phyloP scores from a whole-genome alignment of 192 early-diverging fungal species.

The Linnemannia hyalina region DNA sequence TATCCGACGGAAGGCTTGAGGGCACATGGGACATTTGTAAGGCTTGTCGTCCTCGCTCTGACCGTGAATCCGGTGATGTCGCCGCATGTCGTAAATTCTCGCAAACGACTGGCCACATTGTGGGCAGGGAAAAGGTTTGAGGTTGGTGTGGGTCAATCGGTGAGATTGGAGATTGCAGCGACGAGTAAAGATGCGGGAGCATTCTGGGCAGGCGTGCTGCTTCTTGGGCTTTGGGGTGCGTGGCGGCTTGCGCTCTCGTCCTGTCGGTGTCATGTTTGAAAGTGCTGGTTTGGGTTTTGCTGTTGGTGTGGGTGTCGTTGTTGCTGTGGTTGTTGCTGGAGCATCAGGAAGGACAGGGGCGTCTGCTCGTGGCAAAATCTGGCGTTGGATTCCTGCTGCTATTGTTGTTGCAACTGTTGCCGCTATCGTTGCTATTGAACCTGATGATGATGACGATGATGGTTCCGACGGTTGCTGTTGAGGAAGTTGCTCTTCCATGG shows the following conservation, averaged over 20 bases:
- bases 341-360: not conserved
- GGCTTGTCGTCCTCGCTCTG: constrained; percentile 4
- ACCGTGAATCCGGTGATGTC: not conserved
- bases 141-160: constrained; percentile 6
- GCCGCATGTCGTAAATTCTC: constrained; percentile 3
- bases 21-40: not conserved
- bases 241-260: constrained; percentile 7
- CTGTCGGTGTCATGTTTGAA: not conserved
- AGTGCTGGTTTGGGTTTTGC: not conserved
- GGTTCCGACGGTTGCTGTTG: not conserved
- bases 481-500: too few relatives aligned
- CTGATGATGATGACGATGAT: not conserved
- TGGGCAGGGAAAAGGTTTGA: not conserved
- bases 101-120: constrained; percentile 6
- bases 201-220: constrained; percentile 1
- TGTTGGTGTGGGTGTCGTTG: not conserved
- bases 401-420: not conserved
- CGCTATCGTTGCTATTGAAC: not conserved
- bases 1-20: constrained; percentile 4
- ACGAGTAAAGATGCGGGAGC: not conserved
- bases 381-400: not conserved
- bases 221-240: not conserved
- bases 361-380: not conserved
- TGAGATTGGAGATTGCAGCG: constrained; percentile 1
- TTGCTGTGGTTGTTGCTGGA: not conserved